Conservation (phyloP, 2,329 filamentous ascomycete genomes). For the Phoma sp. region DNA sequence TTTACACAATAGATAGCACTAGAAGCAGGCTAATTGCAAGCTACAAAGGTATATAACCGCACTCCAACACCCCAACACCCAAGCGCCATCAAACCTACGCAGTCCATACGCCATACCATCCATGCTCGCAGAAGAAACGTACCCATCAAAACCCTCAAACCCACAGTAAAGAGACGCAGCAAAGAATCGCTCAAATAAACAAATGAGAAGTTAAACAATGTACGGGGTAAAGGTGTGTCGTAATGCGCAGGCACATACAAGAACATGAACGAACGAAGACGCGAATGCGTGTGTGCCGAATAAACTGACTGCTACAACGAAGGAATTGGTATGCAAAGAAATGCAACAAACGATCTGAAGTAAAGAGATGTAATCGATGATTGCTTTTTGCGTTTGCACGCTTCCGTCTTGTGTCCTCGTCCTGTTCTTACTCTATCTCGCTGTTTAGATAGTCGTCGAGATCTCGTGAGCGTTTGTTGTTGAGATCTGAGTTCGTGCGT, state of each 20-base stretch:
- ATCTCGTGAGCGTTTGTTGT: slow-evolving; percentile 6
- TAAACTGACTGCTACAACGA: slow-evolving; percentile 2
- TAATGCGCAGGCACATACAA: neutral
- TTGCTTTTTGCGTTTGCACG: slow-evolving; percentile 19
- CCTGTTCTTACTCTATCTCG: slow-evolving; percentile 18
- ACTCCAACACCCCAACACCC: no score
- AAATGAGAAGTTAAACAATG: slow-evolving; percentile 10
- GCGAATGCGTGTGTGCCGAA: neutral
- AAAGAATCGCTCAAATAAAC: slow-evolving; percentile 1
- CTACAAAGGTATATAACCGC: no score
- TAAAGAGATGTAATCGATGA: no score
- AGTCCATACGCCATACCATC: no score
- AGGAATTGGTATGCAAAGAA: no score
- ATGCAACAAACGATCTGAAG: no score
- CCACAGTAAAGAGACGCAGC: neutral
- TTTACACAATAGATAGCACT: no score
- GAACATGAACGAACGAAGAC: neutral
- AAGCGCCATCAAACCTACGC: no score
- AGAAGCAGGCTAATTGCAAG: no score
- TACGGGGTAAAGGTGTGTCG: slow-evolving; percentile 4
- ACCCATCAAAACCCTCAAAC: no score
- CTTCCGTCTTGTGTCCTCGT: slow-evolving; percentile 12
- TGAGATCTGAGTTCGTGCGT: slow-evolving; percentile 10
- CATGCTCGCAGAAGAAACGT: no score
- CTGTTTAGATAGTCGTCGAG: slow-evolving; percentile 13